A percentile compares a stretch with the other conserved stretches of the same genome.
Conservation (phyloP, 148 eudicot species). For the Bassia scoparia region DNA sequence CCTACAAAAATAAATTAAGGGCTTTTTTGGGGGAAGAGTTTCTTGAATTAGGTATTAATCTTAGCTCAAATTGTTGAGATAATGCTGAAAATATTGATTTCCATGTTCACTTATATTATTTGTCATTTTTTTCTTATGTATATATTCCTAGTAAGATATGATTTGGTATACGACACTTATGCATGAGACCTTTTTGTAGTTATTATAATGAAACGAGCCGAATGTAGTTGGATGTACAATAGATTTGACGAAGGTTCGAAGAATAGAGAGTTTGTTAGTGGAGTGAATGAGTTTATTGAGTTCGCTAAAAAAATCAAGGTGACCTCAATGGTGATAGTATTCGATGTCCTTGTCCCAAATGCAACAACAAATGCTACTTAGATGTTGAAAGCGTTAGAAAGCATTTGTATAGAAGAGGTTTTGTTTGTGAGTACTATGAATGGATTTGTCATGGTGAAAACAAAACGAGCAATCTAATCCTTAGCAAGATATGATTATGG, state of each 20-base stretch:
- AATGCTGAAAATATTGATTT: too few species aligned
- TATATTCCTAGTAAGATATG: too few species aligned
- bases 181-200: too few species aligned
- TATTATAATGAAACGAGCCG: background rate
- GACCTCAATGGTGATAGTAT: background rate
- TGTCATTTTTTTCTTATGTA: too few species aligned
- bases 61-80: too few species aligned
- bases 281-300: background rate
- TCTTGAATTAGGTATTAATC: too few species aligned
- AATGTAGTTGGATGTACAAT: too few species aligned
- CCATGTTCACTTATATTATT: too few species aligned
- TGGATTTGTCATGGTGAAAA: background rate
- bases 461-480: background rate
- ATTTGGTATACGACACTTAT: too few species aligned
- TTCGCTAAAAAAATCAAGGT: background rate
- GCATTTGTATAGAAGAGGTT: background rate
- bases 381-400: background rate
- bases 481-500: background rate
- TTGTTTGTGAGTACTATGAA: background rate
- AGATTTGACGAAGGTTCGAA: background rate
- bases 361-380: background rate
- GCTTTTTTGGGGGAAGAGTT: too few species aligned
- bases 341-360: background rate
- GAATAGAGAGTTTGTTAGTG: background rate
- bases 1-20: too few species aligned